Evolutionary conservation across 2,329 filamentous ascomycete genomes (phyloP), one percentile per base, ranked within the genome.

Genomic region (Thielaviopsis euricoi): DNA sequence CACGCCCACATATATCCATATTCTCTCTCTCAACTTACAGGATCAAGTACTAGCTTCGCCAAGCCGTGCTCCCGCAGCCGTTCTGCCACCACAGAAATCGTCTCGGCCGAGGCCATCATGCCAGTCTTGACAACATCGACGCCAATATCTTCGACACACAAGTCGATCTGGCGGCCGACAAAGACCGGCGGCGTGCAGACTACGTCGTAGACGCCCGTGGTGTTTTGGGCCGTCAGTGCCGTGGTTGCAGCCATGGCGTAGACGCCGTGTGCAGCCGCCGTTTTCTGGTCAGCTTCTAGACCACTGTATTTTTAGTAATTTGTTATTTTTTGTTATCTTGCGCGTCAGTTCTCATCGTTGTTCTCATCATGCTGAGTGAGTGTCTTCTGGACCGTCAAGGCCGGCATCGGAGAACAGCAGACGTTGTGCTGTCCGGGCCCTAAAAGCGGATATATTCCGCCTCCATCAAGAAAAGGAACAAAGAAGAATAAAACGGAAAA

Each of bases 211-310:
- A 97, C 89, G 4, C 89, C 89, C 56, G 80, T 76, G 0, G 93
- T 98, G 70, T 97, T 95, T 67, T 97, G 93, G 17, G 89, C 90
- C n/a, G 93, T 98, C 66, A 98, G 74, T 21, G 91, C 91, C 15
- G 91, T 94, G 10, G 91, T 96, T 22, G 90, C 89, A 55, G 91
- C 96, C 83, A 96, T 94, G 60, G 89, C 89, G 76, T 97, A 97
- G 72, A 87, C 93, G 60, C 86, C 84, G 78, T 97, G 89, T 19
- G 87, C 88, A 51, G 89, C 86, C 61, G 95, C 85, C 61, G 95
- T 89, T 69, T 95, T 95, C 67, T 97, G 90, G 68, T 97, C 91
- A 46, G 91, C 93, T 70, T 98, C 91, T 37, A 98, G 81, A 55
- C 91, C 93, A 58, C 90, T 95, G 29, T 33, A 6, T 33, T 26